Conservation (phyloP, 352 stramenopile genomes). For the Aphanomyces stellatus region DNA sequence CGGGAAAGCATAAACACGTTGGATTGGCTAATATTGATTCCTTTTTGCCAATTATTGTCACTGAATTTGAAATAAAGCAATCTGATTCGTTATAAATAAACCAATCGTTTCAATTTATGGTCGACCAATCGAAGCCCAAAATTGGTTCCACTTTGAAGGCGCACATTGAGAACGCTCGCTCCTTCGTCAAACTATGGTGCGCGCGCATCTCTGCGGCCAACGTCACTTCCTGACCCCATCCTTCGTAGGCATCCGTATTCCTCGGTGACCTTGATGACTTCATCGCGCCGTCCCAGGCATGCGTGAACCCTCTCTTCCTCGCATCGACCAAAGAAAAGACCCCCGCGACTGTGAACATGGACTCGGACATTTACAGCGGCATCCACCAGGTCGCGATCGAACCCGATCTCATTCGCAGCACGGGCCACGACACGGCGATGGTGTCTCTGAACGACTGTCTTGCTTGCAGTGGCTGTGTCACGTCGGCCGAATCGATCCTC, state of each 20-base stretch:
- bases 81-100: no score
- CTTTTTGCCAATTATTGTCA: no score
- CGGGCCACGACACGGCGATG: slow-evolving; percentile 73
- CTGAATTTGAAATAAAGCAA: no score
- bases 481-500: slow-evolving; percentile 97
- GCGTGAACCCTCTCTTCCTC: slow-evolving; percentile 91
- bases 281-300: slow-evolving; percentile 90
- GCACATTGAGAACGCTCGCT: no score
- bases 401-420: slow-evolving; percentile 74
- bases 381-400: slow-evolving; percentile 29
- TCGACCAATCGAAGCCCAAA: no score
- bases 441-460: slow-evolving; percentile 96
- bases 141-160: no score
- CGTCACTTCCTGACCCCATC: no score
- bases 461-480: slow-evolving; percentile 95
- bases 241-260: slow-evolving; percentile 80
- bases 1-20: no score
- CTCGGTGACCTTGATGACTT: slow-evolving; percentile 92
- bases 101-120: no score
- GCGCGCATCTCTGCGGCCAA: no score
- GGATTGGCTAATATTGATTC: no score
- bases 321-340: slow-evolving; percentile 28
- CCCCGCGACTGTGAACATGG: slow-evolving; percentile 63
- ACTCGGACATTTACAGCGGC: slow-evolving; percentile 55
- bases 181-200: no score